Evolutionary conservation across 176 grass and related monocot species (phyloP).

Genomic region (Paspalum notatum): DNA sequence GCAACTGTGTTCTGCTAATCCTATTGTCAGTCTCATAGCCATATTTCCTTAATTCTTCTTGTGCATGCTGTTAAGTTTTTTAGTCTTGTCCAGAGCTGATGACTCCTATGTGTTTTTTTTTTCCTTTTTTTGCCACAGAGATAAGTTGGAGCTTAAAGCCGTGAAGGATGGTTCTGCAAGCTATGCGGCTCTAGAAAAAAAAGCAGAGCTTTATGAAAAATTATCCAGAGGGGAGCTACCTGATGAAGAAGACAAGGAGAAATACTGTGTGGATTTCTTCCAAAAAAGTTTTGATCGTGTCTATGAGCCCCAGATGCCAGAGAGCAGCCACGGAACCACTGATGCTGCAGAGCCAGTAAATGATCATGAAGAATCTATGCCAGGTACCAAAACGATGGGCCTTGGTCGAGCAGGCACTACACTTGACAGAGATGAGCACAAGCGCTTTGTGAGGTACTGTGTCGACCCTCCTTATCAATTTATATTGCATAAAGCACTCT

Average conservation of each 20-base stretch:
- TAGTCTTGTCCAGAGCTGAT: constrained; percentile 13
- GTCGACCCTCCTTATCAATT: neutral
- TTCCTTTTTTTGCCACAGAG: constrained; percentile 58
- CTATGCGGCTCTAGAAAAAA: constrained; percentile 91
- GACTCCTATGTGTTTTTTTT: constrained; percentile 4
- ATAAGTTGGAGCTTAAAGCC: constrained; percentile 95
- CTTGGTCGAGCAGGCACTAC: constrained; percentile 61
- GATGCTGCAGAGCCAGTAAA: constrained; percentile 48
- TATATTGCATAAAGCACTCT: neutral
- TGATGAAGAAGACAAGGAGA: constrained; percentile 93
- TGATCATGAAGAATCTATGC: constrained; percentile 55
- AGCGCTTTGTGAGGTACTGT: constrained; percentile 89
- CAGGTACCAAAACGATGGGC: constrained; percentile 53
- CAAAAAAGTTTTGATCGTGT: constrained; percentile 65
- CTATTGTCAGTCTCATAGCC: neutral
- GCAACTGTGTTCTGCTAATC: neutral
- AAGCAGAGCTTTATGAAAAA: constrained; percentile 88
- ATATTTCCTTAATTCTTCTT: neutral
- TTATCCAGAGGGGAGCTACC: constrained; percentile 73
- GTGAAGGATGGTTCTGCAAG: constrained; percentile 73
- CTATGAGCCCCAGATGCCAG: constrained; percentile 49
- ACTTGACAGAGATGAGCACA: constrained; percentile 83
- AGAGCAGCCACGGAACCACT: constrained; percentile 28
- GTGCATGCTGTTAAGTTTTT: constrained; percentile 14
- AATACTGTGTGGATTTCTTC: constrained; percentile 98